Percentiles rank a stretch among this genome's conserved stretches.
Evolutionary conservation across 305 asterid genomes (phyloP).

Genomic region (Fraxinus greggii): DNA sequence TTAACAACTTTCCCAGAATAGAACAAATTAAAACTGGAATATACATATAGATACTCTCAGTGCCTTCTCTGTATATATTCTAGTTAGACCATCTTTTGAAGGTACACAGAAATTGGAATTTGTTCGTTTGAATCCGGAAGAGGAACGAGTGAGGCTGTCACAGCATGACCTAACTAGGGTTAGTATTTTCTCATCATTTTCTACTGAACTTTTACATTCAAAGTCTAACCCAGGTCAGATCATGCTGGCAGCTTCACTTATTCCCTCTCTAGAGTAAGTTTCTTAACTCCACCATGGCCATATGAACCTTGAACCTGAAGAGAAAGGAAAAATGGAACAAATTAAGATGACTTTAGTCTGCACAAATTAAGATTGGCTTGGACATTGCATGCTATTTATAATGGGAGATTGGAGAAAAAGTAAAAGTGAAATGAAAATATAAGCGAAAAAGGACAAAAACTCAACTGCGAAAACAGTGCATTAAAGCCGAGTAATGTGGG

Average conservation of each 20-base stretch:
- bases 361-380: slow-evolving; percentile 13
- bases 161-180: slow-evolving; percentile 75
- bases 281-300: slow-evolving; percentile 8
- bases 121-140: slow-evolving; percentile 34
- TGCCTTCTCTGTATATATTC: not conserved
- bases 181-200: not conserved
- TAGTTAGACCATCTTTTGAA: slow-evolving; percentile 10
- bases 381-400: slow-evolving; percentile 34
- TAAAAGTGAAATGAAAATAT: not conserved
- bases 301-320: not conserved
- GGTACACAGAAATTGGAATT: not conserved
- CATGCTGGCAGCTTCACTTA: slow-evolving; percentile 99
- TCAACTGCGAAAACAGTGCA: slow-evolving; percentile 44
- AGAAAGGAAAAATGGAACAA: not conserved
- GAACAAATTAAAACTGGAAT: too few relatives aligned
- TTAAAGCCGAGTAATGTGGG: slow-evolving; percentile 52
- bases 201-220: not conserved
- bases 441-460: slow-evolving; percentile 19
- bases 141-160: slow-evolving; percentile 96
- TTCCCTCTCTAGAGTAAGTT: slow-evolving; percentile 44
- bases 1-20: not conserved
- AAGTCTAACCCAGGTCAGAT: slow-evolving; percentile 56
- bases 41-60: not conserved
- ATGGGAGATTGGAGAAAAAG: slow-evolving; percentile 6
- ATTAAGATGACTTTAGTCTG: not conserved